Base-by-base conservation (phyloP, 2,329 filamentous ascomycete genomes). In the Colletotrichum viniferum region DNA sequence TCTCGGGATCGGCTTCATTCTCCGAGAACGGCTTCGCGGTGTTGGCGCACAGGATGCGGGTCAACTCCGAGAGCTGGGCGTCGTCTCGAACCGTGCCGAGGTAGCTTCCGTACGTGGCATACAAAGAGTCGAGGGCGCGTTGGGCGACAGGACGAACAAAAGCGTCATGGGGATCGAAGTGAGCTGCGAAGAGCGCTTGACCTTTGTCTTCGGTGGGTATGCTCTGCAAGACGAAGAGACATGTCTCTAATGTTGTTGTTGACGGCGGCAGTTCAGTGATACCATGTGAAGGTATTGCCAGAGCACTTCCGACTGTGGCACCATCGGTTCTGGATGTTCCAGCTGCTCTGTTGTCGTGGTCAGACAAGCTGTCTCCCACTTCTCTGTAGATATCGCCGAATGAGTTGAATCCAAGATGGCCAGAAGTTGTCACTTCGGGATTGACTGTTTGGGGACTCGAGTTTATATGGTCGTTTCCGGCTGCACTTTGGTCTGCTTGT, bases 381-480 rank as follows among this genome's bases (percentile, higher is more conserved):
- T 87, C 86, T 21, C 84, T 84, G 62, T 85, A 85, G 13, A 87
- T 83, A n/a, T 83, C 81, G 48, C 81, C 84, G 73, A 85, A 85
- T 60, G 85, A 87, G 3, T 85, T 87, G 77, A 84, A 86, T 48
- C 86, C 86, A 34, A 88, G 81, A 78, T 87, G 87, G 0, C 86
- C 86, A 14, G 79, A 71, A 10, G 73, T 5, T 28, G 26, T 28
- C 5, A 28, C 26, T 28, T 28, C 26, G 7, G 26, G n/a, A n/a
- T n/a, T n/a, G n/a, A n/a, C n/a, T n/a, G 14, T 36, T 7, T 16
- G 13, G 14, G 34, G 16, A 1, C 4, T 16, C 5, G 10, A 48
- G n/a, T 7, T 4, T 21, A 21, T 1, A 52, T 13, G 21, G 13
- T 26, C 61, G n/a, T 34, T 26, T 7, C 24, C 32, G 9, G 60